A percentile compares a stretch with the other conserved stretches of the same genome.
Conservation (phyloP, 1,284 basidiomycete species). For the Malassezia dermatis region DNA sequence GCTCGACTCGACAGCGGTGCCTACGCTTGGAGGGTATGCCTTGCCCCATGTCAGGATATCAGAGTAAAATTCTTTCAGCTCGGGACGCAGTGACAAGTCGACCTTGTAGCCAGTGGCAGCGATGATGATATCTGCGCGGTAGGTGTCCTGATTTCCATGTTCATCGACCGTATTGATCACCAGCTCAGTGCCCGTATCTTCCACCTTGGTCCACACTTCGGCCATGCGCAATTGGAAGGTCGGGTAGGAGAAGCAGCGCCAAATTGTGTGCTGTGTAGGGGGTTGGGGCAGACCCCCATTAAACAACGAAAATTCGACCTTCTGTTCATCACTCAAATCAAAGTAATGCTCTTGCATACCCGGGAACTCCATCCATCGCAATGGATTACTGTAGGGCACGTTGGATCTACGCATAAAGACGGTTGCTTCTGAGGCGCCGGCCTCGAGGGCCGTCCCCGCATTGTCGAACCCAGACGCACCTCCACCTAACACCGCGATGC, state of each 20-base stretch:
- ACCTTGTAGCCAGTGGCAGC: conserved; percentile 10
- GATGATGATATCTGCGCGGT: conserved; percentile 5
- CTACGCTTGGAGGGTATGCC: conserved; percentile 2
- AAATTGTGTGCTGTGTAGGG: conserved; percentile 10
- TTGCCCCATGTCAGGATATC: conserved; percentile 8
- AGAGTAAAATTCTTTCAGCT: conserved; percentile 1
- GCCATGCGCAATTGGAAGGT: conserved; percentile 8
- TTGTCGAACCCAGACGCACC: conserved; percentile 13
- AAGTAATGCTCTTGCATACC: conserved; percentile 13
- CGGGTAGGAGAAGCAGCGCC: conserved; percentile 6
- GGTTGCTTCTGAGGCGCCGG: background rate
- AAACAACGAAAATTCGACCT: conserved; percentile 10
- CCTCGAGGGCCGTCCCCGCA: conserved; percentile 8
- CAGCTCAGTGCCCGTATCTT: background rate
- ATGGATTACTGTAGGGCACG: conserved; percentile 5
- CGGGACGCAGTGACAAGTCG: conserved; percentile 1
- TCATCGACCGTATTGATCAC: conserved; percentile 2
- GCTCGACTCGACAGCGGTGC: background rate
- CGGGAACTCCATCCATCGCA: conserved; percentile 13
- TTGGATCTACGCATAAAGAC: conserved; percentile 8
- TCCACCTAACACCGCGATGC: conserved; percentile 8
- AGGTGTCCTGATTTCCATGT: background rate
- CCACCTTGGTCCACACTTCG: background rate
- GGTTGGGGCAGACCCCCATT: conserved; percentile 10
- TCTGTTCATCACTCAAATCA: conserved; percentile 7